Conservation (phyloP, 2,329 filamentous ascomycete species). For the Raffaelea arxii region DNA sequence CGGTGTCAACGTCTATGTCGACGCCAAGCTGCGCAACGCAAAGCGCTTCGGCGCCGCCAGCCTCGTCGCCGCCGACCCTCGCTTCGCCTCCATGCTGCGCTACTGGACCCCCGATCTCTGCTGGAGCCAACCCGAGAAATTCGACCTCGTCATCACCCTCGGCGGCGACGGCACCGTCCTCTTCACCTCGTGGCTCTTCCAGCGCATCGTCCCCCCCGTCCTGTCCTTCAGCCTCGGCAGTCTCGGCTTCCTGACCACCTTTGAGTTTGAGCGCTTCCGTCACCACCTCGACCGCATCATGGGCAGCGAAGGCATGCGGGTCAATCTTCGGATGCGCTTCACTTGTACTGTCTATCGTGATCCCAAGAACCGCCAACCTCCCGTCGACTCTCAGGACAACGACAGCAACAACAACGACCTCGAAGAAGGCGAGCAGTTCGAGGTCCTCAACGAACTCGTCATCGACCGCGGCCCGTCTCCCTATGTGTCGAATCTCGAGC, state of each 20-base stretch:
- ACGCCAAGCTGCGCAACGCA: slow-evolving; percentile 81
- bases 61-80: slow-evolving; percentile 62
- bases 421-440: slow-evolving; percentile 89
- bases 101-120: slow-evolving; percentile 97
- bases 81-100: slow-evolving; percentile 73
- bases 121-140: slow-evolving; percentile 87
- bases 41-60: slow-evolving; percentile 75
- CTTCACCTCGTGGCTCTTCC: slow-evolving; percentile 87
- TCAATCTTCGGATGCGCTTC: slow-evolving; percentile 97
- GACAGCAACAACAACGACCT: slow-evolving; percentile 37
- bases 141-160: slow-evolving; percentile 84
- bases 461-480: slow-evolving; percentile 95
- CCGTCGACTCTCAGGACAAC: no score
- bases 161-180: slow-evolving; percentile 81
- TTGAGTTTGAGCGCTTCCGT: slow-evolving; percentile 81
- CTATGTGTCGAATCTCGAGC: slow-evolving; percentile 92
- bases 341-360: slow-evolving; percentile 92
- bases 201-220: slow-evolving; percentile 76
- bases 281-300: slow-evolving; percentile 80
- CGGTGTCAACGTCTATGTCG: slow-evolving; percentile 98
- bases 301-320: slow-evolving; percentile 91
- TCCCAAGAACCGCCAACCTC: slow-evolving; percentile 29
- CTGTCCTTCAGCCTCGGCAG: slow-evolving; percentile 77
- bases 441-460: slow-evolving; percentile 96
- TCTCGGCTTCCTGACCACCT: slow-evolving; percentile 80